phyloP scores from a whole-genome alignment of 129 eudicot genomes.

The Flaveria sonorensis region DNA sequence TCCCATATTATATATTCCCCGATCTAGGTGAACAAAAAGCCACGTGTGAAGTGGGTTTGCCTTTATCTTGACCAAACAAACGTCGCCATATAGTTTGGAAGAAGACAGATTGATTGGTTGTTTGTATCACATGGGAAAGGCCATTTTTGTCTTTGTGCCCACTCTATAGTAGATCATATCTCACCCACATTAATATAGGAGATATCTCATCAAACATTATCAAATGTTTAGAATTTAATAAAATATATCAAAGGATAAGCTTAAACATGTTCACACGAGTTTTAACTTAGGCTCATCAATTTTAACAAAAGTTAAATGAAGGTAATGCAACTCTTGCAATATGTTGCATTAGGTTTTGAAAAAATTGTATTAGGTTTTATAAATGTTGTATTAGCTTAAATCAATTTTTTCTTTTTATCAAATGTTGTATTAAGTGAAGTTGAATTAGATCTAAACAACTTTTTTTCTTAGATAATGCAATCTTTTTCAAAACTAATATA shows the following conservation, averaged over 20 bases:
- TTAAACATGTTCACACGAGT: too few relatives aligned
- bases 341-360: too few relatives aligned
- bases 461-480: too few relatives aligned
- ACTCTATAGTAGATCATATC: constrained; percentile 14
- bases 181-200: constrained; percentile 4
- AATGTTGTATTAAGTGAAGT: too few relatives aligned
- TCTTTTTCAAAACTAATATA: too few relatives aligned
- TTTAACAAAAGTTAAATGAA: too few relatives aligned
- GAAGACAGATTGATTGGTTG: constrained; percentile 22
- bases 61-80: constrained; percentile 12
- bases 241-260: not conserved
- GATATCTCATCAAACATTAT: not conserved
- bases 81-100: not conserved
- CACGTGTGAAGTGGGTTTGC: constrained; percentile 11
- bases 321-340: too few relatives aligned
- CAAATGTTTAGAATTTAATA: not conserved
- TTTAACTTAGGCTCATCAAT: too few relatives aligned
- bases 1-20: not conserved
- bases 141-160: constrained; percentile 25
- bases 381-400: too few relatives aligned
- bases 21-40: not conserved
- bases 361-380: too few relatives aligned
- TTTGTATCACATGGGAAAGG: constrained; percentile 31
- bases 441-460: too few relatives aligned
- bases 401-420: too few relatives aligned